A percentile compares a stretch with the other conserved stretches of the same genome.
Evolutionary conservation across 768 basidiomycete species (phyloP).

Genomic region (Lyophyllum decastes): DNA sequence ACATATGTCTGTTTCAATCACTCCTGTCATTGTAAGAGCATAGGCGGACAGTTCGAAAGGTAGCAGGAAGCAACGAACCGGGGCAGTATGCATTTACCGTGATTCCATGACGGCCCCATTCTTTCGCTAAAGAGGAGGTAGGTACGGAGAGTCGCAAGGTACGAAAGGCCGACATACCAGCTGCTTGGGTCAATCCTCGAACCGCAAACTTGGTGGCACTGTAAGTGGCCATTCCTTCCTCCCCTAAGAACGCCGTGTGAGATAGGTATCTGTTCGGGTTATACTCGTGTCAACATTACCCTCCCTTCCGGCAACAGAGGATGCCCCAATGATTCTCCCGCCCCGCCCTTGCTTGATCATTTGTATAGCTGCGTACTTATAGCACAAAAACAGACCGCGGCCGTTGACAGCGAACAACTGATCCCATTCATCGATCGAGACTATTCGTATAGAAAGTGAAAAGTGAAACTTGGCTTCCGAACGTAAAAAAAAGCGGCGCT

Average conservation of each 20-base stretch:
- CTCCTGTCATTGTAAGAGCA: not conserved
- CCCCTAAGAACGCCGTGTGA: constrained; percentile 1
- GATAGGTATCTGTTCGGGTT: not conserved
- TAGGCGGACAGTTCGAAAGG: not conserved
- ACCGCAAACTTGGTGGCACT: constrained; percentile 42
- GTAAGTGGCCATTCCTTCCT: constrained; percentile 25
- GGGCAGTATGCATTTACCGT: constrained; percentile 26
- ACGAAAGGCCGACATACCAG: not conserved
- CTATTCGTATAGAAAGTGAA: constrained; percentile 4
- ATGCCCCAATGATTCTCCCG: constrained; percentile 34
- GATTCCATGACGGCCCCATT: constrained; percentile 20
- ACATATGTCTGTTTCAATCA: constrained; percentile 20
- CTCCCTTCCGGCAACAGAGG: constrained; percentile 32
- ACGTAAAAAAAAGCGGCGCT: not conserved
- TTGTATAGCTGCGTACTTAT: constrained; percentile 31
- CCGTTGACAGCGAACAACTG: constrained; percentile 27
- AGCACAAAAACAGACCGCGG: constrained; percentile 33
- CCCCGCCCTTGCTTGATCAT: constrained; percentile 38
- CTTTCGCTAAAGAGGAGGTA: constrained; percentile 11
- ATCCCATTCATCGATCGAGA: constrained; percentile 28
- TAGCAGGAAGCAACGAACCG: constrained; percentile 4
- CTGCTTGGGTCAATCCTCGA: constrained; percentile 37
- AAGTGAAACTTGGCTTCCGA: not conserved
- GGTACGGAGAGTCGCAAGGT: not conserved
- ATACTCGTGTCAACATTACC: constrained; percentile 17